These are phyloP conservation scores for Emergomyces africanus DNA, from an alignment of 2,329 filamentous ascomycete species.

Conservation along the genomic window DNA sequence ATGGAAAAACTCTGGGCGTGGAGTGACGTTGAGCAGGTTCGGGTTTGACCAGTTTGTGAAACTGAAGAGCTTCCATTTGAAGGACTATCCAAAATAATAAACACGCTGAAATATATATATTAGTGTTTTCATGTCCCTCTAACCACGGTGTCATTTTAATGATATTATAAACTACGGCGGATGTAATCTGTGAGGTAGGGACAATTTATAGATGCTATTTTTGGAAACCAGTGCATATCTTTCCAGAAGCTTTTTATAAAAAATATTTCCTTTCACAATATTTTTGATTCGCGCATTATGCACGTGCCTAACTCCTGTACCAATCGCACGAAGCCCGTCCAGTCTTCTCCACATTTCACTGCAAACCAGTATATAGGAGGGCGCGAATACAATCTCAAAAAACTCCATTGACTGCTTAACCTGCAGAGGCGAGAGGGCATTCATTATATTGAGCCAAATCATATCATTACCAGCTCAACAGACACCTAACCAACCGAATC, in stretches of 20 bases:
- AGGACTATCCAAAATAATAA: constrained; percentile 52
- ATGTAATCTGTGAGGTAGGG: not conserved
- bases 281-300: not conserved
- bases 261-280: not conserved
- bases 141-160: not conserved
- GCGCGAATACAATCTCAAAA: not conserved
- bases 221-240: not conserved
- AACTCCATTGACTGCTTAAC: not conserved
- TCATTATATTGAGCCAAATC: not conserved
- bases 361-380: not conserved
- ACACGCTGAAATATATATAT: not conserved
- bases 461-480: not conserved
- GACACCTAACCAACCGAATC: not conserved
- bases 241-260: not conserved
- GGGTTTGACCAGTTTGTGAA: constrained; percentile 95
- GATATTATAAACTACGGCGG: not conserved
- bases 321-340: not conserved
- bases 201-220: not conserved
- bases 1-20: constrained; percentile 94
- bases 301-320: not conserved
- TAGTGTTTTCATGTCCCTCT: constrained; percentile 5
- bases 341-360: not conserved
- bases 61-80: constrained; percentile 90
- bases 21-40: constrained; percentile 75
- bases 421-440: not conserved